These are phyloP conservation scores for Penicillium sp. DNA, from an alignment of 2,329 filamentous ascomycete species.

Conservation along the genomic window DNA sequence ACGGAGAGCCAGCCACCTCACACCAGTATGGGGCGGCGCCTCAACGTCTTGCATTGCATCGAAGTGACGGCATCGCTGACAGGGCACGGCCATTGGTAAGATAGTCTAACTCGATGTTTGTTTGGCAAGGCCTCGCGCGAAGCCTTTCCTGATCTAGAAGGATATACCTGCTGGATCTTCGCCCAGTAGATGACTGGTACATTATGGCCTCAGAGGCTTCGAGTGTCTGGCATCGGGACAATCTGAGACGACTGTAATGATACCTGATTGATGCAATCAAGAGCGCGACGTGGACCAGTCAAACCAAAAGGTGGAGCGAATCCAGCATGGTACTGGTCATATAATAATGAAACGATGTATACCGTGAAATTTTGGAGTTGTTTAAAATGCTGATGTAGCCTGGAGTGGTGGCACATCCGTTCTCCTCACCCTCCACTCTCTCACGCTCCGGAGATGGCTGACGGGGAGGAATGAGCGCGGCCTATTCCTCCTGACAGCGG, in stretches of 20 bases:
- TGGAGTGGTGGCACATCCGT: background rate
- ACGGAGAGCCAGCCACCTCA: background rate
- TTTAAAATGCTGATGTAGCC: background rate
- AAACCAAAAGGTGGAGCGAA: background rate
- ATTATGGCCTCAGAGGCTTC: background rate
- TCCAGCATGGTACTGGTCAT: background rate
- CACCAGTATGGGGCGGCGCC: background rate
- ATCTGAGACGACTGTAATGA: conserved; percentile 4
- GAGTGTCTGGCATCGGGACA: background rate
- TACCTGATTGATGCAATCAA: conserved; percentile 17
- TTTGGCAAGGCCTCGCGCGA: background rate
- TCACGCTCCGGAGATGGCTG: background rate
- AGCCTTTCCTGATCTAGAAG: background rate
- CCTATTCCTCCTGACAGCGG: background rate
- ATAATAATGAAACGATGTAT: background rate
- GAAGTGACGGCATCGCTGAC: conserved; percentile 4
- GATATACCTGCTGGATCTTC: background rate
- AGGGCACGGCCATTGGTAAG: background rate
- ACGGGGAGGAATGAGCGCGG: background rate
- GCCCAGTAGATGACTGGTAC: background rate
- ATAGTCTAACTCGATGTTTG: background rate
- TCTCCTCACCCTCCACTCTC: background rate
- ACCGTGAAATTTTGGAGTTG: background rate
- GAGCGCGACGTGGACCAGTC: conserved; percentile 31
- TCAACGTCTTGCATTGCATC: conserved; percentile 11